Percentiles rank a stretch among this genome's conserved stretches.
Conservation (phyloP, 2,329 filamentous ascomycete species). For the Calonectria pteridis region DNA sequence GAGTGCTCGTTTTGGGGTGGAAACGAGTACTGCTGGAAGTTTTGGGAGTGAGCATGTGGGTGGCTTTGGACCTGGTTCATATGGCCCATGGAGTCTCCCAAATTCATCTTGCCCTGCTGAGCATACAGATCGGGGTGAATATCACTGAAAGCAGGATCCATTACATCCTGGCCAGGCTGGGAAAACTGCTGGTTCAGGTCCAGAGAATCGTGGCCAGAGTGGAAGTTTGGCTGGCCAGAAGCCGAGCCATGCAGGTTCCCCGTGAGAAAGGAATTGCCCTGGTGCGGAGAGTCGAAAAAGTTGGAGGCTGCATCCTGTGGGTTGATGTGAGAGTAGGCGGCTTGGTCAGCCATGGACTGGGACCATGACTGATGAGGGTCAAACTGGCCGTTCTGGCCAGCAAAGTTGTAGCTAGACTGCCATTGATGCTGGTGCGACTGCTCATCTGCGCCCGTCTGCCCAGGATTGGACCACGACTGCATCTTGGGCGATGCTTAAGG, state of each 20-base stretch:
- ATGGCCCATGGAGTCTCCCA: conserved; percentile 45
- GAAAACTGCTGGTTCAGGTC: conserved; percentile 51
- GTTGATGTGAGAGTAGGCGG: conserved; percentile 49
- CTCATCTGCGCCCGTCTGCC: conserved; percentile 53
- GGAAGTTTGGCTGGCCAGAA: conserved; percentile 46
- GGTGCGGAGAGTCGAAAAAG: conserved; percentile 52
- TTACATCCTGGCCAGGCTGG: conserved; percentile 50
- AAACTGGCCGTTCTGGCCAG: conserved; percentile 52
- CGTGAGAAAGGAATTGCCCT: conserved; percentile 50
- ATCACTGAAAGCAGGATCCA: conserved; percentile 53
- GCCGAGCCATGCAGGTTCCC: conserved; percentile 47
- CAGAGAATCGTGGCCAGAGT: conserved; percentile 47
- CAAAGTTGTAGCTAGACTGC: conserved; percentile 51
- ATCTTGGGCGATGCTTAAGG: conserved; percentile 48
- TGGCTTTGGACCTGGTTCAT: conserved; percentile 50
- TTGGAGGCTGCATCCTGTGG: conserved; percentile 48
- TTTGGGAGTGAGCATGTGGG: conserved; percentile 47
- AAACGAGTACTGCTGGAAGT: conserved; percentile 51
- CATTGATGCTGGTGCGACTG: conserved; percentile 49
- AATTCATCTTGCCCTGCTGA: conserved; percentile 50
- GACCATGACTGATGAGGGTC: conserved; percentile 55
- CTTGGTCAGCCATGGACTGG: conserved; percentile 51
- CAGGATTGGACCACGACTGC: conserved; percentile 56
- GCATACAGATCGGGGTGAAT: conserved; percentile 54
- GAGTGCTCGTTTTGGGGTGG: conserved; percentile 48